phyloP scores from a whole-genome alignment of 345 rosid species.

The Psidium guajava region DNA sequence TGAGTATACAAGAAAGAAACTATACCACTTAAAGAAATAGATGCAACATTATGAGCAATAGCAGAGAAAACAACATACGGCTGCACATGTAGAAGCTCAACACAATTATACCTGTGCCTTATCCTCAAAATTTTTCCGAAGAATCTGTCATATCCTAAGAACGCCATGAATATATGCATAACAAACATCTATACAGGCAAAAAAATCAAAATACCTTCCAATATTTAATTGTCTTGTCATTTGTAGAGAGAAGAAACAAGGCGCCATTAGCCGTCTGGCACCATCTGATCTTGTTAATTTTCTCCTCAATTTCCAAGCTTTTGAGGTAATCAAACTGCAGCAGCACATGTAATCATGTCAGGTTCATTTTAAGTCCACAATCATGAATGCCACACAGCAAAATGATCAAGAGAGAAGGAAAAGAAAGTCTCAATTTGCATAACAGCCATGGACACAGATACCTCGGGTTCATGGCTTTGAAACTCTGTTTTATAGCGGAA shows the following conservation, averaged over 20 bases:
- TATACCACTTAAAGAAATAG: not conserved
- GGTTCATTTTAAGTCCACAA: not conserved
- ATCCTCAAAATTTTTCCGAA: not conserved
- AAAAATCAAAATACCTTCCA: conserved; percentile 64
- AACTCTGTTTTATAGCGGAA: conserved; percentile 86
- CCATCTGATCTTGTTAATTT: conserved; percentile 92
- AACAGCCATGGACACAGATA: conserved; percentile 10
- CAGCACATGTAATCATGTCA: conserved; percentile 7
- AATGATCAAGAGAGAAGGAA: not conserved
- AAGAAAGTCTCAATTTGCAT: not conserved
- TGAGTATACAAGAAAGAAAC: not conserved
- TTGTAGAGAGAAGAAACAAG: conserved; percentile 78
- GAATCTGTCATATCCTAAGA: not conserved
- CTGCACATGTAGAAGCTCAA: not conserved
- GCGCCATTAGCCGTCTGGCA: conserved; percentile 82
- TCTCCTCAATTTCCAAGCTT: conserved; percentile 99
- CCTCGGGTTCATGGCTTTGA: conserved; percentile 98
- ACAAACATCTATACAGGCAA: not conserved
- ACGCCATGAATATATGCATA: not conserved
- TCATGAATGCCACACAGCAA: not conserved
- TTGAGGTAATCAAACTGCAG: conserved; percentile 88
- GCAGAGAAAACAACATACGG: not conserved
- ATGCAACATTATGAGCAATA: not conserved
- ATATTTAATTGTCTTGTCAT: conserved; percentile 73
- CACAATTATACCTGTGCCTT: not conserved